Conservation (phyloP, 2,329 filamentous ascomycete genomes). For the Colletotrichum somersetense region DNA sequence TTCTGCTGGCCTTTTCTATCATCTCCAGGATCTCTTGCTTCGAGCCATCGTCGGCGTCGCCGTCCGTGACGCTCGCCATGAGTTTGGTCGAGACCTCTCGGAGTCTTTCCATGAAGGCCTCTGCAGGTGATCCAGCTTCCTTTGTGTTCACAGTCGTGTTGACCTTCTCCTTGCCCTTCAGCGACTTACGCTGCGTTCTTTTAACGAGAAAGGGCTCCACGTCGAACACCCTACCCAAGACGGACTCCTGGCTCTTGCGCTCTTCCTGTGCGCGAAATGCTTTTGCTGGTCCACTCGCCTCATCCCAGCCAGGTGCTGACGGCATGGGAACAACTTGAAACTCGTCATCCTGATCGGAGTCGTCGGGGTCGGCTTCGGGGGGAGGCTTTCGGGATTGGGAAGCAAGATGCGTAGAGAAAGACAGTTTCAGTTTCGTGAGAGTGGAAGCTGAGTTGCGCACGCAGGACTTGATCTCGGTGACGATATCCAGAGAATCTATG, state of each 20-base stretch:
- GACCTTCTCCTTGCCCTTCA: slow-evolving; percentile 39
- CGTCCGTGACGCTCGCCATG: slow-evolving; percentile 54
- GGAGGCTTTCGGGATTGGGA: slow-evolving; percentile 55
- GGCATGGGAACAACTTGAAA: slow-evolving; percentile 59
- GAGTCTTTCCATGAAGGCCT: slow-evolving; percentile 55
- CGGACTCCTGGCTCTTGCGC: slow-evolving; percentile 66
- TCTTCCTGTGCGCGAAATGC: slow-evolving; percentile 65
- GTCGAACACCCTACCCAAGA: slow-evolving; percentile 66
- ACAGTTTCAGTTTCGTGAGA: slow-evolving; percentile 67
- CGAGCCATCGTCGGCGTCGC: slow-evolving; percentile 47
- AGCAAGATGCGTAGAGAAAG: slow-evolving; percentile 68
- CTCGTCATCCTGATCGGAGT: slow-evolving; percentile 68
- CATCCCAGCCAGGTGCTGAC: slow-evolving; percentile 41
- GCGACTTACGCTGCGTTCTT: slow-evolving; percentile 47
- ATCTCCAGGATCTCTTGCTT: slow-evolving; percentile 63
- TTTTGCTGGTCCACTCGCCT: slow-evolving; percentile 57
- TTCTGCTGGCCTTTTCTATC: slow-evolving; percentile 64
- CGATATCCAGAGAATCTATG: slow-evolving; percentile 69
- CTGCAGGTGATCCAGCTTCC: slow-evolving; percentile 40
- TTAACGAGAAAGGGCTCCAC: slow-evolving; percentile 58
- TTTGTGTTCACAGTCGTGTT: background rate
- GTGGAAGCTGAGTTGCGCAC: slow-evolving; percentile 67
- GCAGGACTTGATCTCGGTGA: slow-evolving; percentile 68
- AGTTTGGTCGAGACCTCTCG: slow-evolving; percentile 58
- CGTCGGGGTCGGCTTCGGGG: slow-evolving; percentile 58